phyloP scores from a whole-genome alignment of 2,329 filamentous ascomycete genomes.

The Amauroascus niger region DNA sequence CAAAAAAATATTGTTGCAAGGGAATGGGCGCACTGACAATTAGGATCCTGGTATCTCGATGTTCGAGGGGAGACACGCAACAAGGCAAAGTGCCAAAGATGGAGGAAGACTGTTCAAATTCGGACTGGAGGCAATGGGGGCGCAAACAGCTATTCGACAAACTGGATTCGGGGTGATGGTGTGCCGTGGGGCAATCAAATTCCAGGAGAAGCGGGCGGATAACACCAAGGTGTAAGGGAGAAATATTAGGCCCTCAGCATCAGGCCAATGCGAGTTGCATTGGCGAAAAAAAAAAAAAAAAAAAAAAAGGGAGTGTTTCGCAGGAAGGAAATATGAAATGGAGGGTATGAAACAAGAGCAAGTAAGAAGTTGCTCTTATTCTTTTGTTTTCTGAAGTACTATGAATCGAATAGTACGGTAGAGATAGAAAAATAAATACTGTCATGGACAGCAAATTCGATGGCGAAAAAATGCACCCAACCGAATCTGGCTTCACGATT shows the following conservation, averaged over 20 bases:
- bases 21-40: conserved; percentile 7
- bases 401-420: conserved; percentile 4
- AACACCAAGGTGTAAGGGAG: conserved; percentile 5
- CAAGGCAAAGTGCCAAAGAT: neutral
- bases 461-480: conserved; percentile 6
- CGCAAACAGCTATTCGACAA: conserved; percentile 7
- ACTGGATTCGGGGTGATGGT: conserved; percentile 9
- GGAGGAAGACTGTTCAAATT: conserved; percentile 12
- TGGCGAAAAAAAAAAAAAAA: neutral
- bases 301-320: neutral
- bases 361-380: conserved; percentile 10
- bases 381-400: conserved; percentile 5
- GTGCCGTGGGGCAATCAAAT: conserved; percentile 15
- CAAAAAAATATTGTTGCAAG: neutral
- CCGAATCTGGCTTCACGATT: conserved; percentile 11
- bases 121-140: neutral
- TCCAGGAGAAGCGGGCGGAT: neutral
- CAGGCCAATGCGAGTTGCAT: conserved; percentile 11
- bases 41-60: neutral
- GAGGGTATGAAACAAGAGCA: conserved; percentile 10
- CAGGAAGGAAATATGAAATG: neutral
- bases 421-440: conserved; percentile 15
- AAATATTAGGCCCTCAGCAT: conserved; percentile 8
- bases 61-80: conserved; percentile 14
- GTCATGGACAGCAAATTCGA: neutral